Base-by-base conservation (phyloP, 805 yeast genomes). In the Candida tammaniensis region DNA sequence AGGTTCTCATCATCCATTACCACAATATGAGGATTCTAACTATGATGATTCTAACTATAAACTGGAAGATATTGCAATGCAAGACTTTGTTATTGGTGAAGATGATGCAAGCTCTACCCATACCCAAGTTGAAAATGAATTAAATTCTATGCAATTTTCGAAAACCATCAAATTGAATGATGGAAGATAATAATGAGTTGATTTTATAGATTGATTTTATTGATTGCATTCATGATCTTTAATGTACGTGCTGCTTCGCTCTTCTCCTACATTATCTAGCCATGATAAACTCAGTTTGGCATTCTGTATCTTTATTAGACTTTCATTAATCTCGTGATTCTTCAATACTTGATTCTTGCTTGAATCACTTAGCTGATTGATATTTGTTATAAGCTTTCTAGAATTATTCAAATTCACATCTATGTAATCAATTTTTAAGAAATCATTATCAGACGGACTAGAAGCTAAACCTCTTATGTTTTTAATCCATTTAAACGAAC, bases 401-500 rank as follows among this genome's bases (percentile, higher is more conserved):
- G 61, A 56, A 33, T 60, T 61, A 44, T 56, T 58, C 30, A 61
- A 41, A 36, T 61, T 61, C 30, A 55, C 57, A 17, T 60, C 64
- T 13, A 61, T 52, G 35, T 60, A 61, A 20, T 60, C 67, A 1
- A 54, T 41, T 27, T 57, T 58, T 29, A 61, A 47, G 24, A 51
- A 44, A 35, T 61, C 67, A 15, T 58, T 52, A 14, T 36, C 39
- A 4, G 31, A 21, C 15, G 48, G 45, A 21, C 30, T 32, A 7
- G 45, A 40, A 7, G 48, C 42, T 6, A 44, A 30, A 9, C 45
- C 48, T 13, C 48, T 15, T 8, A 44, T 25, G 4, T 44, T 42
- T 19, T 39, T 41, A 10, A 39, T 37, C 48, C 48, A 44, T 27
- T 36, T 39, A 13, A 33, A 17, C 11, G 15, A 19, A 11, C 17